phyloP scores from a whole-genome alignment of 306 rosid species.

The Rosa rugosa region DNA sequence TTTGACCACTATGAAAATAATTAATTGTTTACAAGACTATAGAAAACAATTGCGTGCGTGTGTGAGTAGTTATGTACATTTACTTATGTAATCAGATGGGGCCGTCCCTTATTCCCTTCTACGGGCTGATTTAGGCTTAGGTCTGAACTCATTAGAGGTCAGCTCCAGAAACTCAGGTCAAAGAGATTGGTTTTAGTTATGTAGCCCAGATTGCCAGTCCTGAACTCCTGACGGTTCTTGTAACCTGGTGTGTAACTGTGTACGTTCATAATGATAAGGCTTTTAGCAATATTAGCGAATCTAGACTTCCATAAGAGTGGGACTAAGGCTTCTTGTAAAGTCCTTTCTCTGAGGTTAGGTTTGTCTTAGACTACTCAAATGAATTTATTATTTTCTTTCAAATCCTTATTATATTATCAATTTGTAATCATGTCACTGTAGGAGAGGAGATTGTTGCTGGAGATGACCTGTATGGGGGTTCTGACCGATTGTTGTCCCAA shows the following conservation, averaged over 20 bases:
- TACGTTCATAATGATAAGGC: neutral
- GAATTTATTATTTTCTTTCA: conserved; percentile 10
- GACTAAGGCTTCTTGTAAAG: conserved; percentile 1
- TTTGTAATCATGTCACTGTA: conserved; percentile 29
- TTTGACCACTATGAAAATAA: neutral
- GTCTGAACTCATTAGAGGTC: neutral
- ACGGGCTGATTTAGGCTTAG: neutral
- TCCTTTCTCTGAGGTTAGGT: neutral
- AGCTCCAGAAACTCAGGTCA: no score
- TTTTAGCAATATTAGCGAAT: neutral
- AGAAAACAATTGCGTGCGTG: neutral
- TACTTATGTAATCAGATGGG: neutral
- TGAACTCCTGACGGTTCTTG: neutral
- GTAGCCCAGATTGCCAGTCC: neutral
- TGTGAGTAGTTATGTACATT: neutral
- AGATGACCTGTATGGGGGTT: conserved; percentile 87
- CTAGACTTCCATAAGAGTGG: neutral
- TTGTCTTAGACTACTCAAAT: neutral
- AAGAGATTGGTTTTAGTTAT: no score
- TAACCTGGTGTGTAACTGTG: neutral
- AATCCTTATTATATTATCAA: conserved; percentile 20
- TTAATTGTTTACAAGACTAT: neutral
- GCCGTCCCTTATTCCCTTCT: no score
- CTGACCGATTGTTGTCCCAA: conserved; percentile 77
- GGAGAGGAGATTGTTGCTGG: conserved; percentile 94